Base-by-base conservation (phyloP, 495 filamentous ascomycete genomes). In the Aspergillus saccharolyticus region DNA sequence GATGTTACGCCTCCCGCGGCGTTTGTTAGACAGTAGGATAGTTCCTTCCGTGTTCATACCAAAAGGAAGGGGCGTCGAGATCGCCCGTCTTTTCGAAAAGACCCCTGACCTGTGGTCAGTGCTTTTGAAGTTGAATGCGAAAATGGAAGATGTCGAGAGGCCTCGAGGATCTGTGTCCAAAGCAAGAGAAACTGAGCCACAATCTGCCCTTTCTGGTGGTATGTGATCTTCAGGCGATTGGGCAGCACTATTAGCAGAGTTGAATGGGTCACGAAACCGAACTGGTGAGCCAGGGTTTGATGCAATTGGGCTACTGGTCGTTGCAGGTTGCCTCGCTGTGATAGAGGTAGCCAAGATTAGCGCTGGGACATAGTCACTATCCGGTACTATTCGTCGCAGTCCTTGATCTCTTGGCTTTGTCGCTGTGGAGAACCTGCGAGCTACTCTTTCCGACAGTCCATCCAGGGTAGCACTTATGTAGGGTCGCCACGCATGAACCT, bases 381-480 rank as follows among this genome's bases (percentile, higher is more conserved):
- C 60, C 24, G 70, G 68, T 12, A 66, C 28, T 33, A 74, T 69
- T 20, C 63, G 65, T 18, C 71, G 64, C 52, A 70, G 33, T 19
- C 58, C 53, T 44, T 66, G 57, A 42, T 66, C 58, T 55, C 57
- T 64, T n/a, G 66, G 62, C n/a, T 48, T 63, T 10, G 58, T 60
- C 18, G 65, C 24, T 17, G 68, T 68, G 44, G 70, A 71, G 39
- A 72, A 62, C 44, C 63, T 71, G 55, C 61, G 70, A 56, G 54
- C 59, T 53, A 72, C 53, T 42, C 70, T 75, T 55, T 77, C 78
- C 14, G 67, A 56, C 14, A 71, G 55, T 25, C 65, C 66, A 20
- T 71, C 64, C 10, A 64, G 60, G 46, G 67, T 73, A 33, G 76
- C 60, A 22, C 63, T 64, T 43, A 83, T 77, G 61, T 78, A 83